These are phyloP conservation scores for Darksidea phi DNA, from an alignment of 495 filamentous ascomycete species.

Conservation along the genomic window DNA sequence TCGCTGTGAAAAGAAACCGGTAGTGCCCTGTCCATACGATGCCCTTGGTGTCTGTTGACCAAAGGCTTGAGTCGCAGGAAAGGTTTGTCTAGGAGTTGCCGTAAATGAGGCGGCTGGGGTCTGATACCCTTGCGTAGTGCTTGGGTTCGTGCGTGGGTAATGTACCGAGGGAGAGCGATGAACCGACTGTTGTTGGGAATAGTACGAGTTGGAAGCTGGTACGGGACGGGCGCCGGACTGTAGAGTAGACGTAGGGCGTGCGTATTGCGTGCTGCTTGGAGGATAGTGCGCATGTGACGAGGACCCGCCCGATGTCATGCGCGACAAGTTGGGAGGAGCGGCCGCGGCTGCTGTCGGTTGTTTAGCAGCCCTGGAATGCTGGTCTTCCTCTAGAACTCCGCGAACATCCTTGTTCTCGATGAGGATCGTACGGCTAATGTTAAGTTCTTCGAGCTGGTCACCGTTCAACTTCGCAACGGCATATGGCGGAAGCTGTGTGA, in stretches of 20 bases:
- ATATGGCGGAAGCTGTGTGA: slow-evolving; percentile 77
- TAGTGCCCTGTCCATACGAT: slow-evolving; percentile 16
- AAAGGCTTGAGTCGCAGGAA: slow-evolving; percentile 26
- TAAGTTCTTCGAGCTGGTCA: slow-evolving; percentile 76
- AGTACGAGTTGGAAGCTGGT: slow-evolving; percentile 32
- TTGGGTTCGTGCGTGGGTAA: slow-evolving; percentile 28
- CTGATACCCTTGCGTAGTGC: slow-evolving; percentile 25
- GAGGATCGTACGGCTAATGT: slow-evolving; percentile 78
- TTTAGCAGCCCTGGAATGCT: slow-evolving; percentile 47
- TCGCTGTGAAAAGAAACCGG: slow-evolving; percentile 27
- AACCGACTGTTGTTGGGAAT: slow-evolving; percentile 36
- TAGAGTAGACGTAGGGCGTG: slow-evolving; percentile 31
- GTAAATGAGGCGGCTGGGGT: slow-evolving; percentile 20
- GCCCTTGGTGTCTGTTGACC: slow-evolving; percentile 34
- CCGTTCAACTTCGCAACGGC: slow-evolving; percentile 82
- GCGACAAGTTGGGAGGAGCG: slow-evolving; percentile 19
- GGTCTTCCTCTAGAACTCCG: slow-evolving; percentile 86
- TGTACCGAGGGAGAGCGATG: slow-evolving; percentile 35
- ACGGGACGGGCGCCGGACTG: slow-evolving; percentile 27
- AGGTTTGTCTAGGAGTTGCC: slow-evolving; percentile 16
- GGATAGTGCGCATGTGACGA: slow-evolving; percentile 27
- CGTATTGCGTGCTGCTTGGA: slow-evolving; percentile 37
- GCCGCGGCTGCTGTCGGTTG: slow-evolving; percentile 32
- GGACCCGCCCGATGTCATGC: slow-evolving; percentile 22
- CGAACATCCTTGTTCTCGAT: slow-evolving; percentile 67